phyloP scores from a whole-genome alignment of 2,329 filamentous ascomycete species.

The Scedosporium minutisporum region DNA sequence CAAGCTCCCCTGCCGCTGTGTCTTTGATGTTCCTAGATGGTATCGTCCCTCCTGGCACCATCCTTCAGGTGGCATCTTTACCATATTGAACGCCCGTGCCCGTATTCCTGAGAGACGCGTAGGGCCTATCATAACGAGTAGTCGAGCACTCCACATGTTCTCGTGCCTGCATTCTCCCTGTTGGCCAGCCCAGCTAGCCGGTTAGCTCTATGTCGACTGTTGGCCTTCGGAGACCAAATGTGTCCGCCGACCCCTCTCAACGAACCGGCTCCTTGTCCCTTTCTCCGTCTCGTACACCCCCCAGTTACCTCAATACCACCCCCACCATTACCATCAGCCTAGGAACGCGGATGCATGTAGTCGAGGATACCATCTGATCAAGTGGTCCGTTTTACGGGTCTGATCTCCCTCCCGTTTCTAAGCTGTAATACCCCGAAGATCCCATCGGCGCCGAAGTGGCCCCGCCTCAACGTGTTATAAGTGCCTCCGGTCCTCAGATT shows the following conservation, averaged over 20 bases:
- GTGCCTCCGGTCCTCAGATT: no score
- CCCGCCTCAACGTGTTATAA: no score
- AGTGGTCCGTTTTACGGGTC: background rate
- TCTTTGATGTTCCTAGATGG: no score
- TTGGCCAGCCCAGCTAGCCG: background rate
- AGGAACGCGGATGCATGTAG: background rate
- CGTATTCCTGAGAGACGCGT: no score
- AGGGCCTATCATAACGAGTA: background rate
- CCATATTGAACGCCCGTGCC: no score
- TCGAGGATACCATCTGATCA: background rate
- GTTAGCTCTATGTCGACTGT: background rate
- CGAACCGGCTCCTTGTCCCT: background rate
- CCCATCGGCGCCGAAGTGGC: background rate
- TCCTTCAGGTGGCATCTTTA: no score
- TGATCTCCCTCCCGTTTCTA: background rate
- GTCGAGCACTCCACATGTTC: background rate
- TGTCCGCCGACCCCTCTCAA: no score
- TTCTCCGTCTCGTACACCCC: background rate
- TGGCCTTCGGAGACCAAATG: no score
- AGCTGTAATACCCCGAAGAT: background rate
- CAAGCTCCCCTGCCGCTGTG: background rate
- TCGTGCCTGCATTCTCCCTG: background rate
- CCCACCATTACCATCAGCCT: background rate
- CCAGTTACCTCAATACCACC: background rate
- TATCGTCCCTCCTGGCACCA: no score